Evolutionary conservation across 2,329 filamentous ascomycete genomes (phyloP), one percentile per base, ranked within the genome.

Genomic region (Tetracladium maxilliforme): DNA sequence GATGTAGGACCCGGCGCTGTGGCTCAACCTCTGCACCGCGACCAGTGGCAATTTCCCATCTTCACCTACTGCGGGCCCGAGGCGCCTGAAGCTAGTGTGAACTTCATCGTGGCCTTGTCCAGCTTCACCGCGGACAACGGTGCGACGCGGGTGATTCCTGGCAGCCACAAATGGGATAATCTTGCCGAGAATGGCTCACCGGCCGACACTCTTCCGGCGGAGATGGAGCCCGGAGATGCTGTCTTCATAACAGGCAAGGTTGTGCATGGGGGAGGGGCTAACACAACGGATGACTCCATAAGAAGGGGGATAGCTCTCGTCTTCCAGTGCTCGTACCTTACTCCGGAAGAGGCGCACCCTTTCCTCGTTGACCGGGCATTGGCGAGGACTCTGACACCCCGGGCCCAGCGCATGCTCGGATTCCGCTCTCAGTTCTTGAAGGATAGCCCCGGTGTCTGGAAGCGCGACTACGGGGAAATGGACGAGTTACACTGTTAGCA

Each of bases 71-170:
- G 30, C 16, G 43, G 42, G 10, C 30, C 38, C 10, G 33, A 42
- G 14, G 36, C 35, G 18, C 33, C 38, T 16, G 39, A 44, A 28
- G 41, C 37, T 6, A 40, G 33, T 16, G 18, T 36, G 28, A 43
- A 41, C 10, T 52, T 49, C 23, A 42, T 49, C n/a, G 46, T 44
- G 4, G 49, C 52, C 2, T 31, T 50, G 27, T 51, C 47, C 4
- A 53, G 44, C 35, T 54, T 49, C 1, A 54, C 50, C 2, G 43
- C 40, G 11, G 47, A 51, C 19, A 57, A 57, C 22, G 52, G 53
- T 1, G 52, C 51, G 2, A 56, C 52, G 0, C 36, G 52, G n/a
- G 48, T 45, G 3, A 55, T 56, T 19, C 52, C 52, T 0, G 44
- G 45, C 6, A 51, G 45, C 8, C 53, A 57, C 30, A 37, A 52